Base-by-base conservation (phyloP, 2,329 filamentous ascomycete species). In the Colletotrichum sublineola region DNA sequence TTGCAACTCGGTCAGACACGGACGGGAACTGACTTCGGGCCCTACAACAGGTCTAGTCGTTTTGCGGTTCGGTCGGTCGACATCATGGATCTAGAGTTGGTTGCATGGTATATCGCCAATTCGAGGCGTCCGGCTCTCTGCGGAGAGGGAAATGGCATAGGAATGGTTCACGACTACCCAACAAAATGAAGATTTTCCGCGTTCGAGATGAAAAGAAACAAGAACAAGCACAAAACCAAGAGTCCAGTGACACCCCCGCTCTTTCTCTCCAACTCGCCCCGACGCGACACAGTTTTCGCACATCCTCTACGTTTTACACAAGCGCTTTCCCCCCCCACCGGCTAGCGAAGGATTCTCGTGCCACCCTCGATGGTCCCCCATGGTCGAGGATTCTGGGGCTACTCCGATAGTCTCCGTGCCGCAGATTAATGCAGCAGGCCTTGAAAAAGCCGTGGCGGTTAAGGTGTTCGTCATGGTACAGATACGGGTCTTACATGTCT, bases 401-500 rank as follows among this genome's bases (percentile, higher is more conserved):
- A 87, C 86, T 74, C 78, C 76, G 88, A 89, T 88, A 87, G 88
- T 79, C 82, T 84, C 83, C 86, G 75, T 83, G 88, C 88, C 88
- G 88, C 82, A 90, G 85, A 90, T 88, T 79, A 79, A 88, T 72
- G 73, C 50, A 85, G 87, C 50, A 85, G 87, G 84, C 87, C 86
- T 86, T 85, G 83, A 86, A 89, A 89, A 90, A 90, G 88, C 88
- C 81, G 87, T 88, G 85, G 83, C 84, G 83, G 79, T 82, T 81
- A 81, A 90, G 88, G 79, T 77, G 77, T 81, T 82, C 84, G 84
- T 83, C 84, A 87, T 84, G 84, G 89, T 88, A 91, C 89, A 91
- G 89, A 91, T 91, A 90, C 89, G 87, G 88, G 88, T 85, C 87
- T 84, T 77, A 91, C 87, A 91, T 84, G 50, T 73, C 58, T 70